phyloP scores from a whole-genome alignment of 1,139 yeast genomes.

The Blastobotrys arbuscula region DNA sequence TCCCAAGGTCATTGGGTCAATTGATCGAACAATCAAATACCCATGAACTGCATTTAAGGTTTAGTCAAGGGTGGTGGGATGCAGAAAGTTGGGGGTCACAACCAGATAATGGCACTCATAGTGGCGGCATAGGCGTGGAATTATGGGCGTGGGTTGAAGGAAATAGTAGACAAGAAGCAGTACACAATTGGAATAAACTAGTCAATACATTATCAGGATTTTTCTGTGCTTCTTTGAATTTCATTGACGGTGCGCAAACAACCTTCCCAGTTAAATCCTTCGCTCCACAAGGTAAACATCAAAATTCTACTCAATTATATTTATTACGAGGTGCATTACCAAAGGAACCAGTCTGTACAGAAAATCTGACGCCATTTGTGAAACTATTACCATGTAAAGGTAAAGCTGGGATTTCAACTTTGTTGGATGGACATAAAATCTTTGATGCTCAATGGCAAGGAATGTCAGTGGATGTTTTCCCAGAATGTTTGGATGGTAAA shows the following conservation, averaged over 20 bases:
- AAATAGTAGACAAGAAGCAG: conserved; percentile 47
- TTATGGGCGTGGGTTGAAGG: conserved; percentile 84
- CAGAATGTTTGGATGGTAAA: conserved; percentile 34
- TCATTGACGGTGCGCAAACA: conserved; percentile 74
- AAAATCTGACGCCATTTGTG: conserved; percentile 88
- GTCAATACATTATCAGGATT: conserved; percentile 80
- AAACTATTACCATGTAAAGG: conserved; percentile 91
- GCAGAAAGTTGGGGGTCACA: conserved; percentile 79
- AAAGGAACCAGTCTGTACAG: conserved; percentile 95
- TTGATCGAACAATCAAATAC: conserved; percentile 62
- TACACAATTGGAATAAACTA: conserved; percentile 60
- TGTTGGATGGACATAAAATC: conserved; percentile 91
- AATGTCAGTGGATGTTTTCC: conserved; percentile 78
- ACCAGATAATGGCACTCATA: conserved; percentile 61
- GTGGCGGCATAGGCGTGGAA: conserved; percentile 97
- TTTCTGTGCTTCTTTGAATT: conserved; percentile 92
- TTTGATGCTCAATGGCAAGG: conserved; percentile 95
- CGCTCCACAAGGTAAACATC: conserved; percentile 20
- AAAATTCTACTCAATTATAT: conserved; percentile 36
- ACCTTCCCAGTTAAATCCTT: conserved; percentile 59
- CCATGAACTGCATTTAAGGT: conserved; percentile 73
- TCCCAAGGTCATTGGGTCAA: conserved; percentile 81
- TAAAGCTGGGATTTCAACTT: conserved; percentile 78
- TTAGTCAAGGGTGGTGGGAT: conserved; percentile 97
- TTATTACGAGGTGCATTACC: conserved; percentile 84